Base-by-base conservation (phyloP, 306 rosid species). In the Gynostemma pentaphyllum region DNA sequence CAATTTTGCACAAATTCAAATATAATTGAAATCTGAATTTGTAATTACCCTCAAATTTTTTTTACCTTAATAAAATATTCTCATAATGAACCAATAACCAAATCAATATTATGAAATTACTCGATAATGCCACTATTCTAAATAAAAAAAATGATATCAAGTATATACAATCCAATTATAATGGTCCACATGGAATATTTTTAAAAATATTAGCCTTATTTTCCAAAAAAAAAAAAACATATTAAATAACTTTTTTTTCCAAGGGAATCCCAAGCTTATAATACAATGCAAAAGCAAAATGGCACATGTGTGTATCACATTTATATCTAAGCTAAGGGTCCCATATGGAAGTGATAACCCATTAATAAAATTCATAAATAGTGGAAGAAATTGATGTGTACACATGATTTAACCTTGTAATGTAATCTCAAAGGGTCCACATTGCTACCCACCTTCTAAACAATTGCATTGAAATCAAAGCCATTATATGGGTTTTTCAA, bases 401-500 rank as follows among this genome's bases (percentile, higher is more conserved):
- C 64, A 56, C 10, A 45, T 56, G 64, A 24, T 19, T 34, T 26
- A 19, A 56, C 45, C 11, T 56, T 56, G 37, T 56, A 32, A 56
- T 56, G 63, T 18, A 29, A 32, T 56, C 9, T 21, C 39, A 13
- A 1, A 11, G 10, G 64, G 45, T 34, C 64, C 64, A 34, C 19
- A 9, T 16, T 56, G 64, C 45, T 34, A 56, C 28, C 64, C 29
- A 56, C 32, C 64, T 16, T 18, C 64, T 9, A 56, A 56, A 36
- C 64, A 57, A 34, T 57, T 16, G 10, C 64, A 57, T 57, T 57
- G 64, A 57, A 36, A 57, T 34, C 64, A 57, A 34, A 57, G 5
- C 29, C 64, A 56, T 10, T 6, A 56, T 30, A 16, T 54, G 9
- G 22, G 26, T 54, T n/a, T 54, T 2, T 54, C n/a, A 54, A 54